Evolutionary conservation across 345 rosid genomes (phyloP).

Genomic region (Streptanthus diversifolius): DNA sequence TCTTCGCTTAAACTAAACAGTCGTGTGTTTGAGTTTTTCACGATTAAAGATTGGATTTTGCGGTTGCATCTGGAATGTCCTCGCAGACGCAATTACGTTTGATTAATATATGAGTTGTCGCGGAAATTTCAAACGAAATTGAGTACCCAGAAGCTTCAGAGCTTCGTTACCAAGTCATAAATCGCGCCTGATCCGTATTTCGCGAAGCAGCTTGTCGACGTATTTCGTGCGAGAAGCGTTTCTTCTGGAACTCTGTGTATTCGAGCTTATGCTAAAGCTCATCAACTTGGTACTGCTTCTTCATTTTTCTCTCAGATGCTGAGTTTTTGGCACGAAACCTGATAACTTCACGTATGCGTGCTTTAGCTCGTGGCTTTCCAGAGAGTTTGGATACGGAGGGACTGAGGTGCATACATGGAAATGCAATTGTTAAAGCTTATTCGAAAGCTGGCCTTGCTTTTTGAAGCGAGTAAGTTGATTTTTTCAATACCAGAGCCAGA

Average conservation of each 20-base stretch:
- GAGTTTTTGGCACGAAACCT: conserved; percentile 43
- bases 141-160: conserved; percentile 60
- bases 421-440: conserved; percentile 54
- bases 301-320: conserved; percentile 51
- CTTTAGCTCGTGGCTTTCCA: conserved; percentile 52
- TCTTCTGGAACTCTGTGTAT: conserved; percentile 81
- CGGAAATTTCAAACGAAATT: conserved; percentile 45
- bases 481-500: conserved; percentile 50
- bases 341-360: conserved; percentile 78
- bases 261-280: conserved; percentile 60
- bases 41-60: conserved; percentile 1
- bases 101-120: conserved; percentile 48
- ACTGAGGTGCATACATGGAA: conserved; percentile 57
- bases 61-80: conserved; percentile 1
- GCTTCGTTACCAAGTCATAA: conserved; percentile 47
- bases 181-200: conserved; percentile 64
- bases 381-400: conserved; percentile 46
- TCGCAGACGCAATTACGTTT: conserved; percentile 29
- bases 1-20: not conserved
- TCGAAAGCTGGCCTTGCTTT: conserved; percentile 48
- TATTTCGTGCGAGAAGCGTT: conserved; percentile 62
- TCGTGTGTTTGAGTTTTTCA: not conserved
- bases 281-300: conserved; percentile 33
- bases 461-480: conserved; percentile 60
- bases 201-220: conserved; percentile 57